Percentiles rank a stretch among this genome's conserved stretches.
phyloP scores from a whole-genome alignment of 352 stramenopile species.

The Pythium angustatum region DNA sequence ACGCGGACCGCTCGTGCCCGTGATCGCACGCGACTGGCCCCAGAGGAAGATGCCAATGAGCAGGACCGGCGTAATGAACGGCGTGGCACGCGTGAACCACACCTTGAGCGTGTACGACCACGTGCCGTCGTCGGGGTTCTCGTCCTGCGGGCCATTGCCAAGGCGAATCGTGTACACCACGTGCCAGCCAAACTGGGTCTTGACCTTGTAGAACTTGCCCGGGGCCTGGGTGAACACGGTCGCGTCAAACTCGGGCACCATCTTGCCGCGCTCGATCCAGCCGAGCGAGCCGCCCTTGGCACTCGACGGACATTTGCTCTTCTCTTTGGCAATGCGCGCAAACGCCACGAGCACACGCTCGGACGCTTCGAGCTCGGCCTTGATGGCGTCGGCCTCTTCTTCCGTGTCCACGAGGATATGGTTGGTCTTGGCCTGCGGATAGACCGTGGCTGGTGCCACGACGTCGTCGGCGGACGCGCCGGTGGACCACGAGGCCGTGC shows the following conservation, averaged over 20 bases:
- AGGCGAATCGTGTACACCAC: conserved; percentile 37
- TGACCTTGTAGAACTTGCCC: conserved; percentile 40
- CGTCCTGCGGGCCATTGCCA: conserved; percentile 27
- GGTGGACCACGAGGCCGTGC: conserved; percentile 14
- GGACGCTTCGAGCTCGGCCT: conserved; percentile 24
- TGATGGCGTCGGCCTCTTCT: conserved; percentile 31
- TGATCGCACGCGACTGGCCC: conserved; percentile 23
- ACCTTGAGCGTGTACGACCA: conserved; percentile 29
- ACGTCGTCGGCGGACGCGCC: conserved; percentile 11
- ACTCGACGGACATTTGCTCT: conserved; percentile 41
- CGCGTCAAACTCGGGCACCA: conserved; percentile 40
- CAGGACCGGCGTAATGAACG: conserved; percentile 30
- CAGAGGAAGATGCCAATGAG: conserved; percentile 33
- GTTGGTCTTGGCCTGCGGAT: conserved; percentile 32
- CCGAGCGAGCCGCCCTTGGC: conserved; percentile 34
- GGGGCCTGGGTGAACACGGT: conserved; percentile 34
- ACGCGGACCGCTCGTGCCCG: conserved; percentile 26
- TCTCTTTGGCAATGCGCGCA: conserved; percentile 28
- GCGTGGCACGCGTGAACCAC: conserved; percentile 21
- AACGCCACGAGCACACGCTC: conserved; percentile 29
- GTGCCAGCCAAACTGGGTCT: conserved; percentile 46
- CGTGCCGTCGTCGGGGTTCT: conserved; percentile 26
- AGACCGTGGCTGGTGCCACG: background rate
- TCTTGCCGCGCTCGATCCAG: conserved; percentile 35
- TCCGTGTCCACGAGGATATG: conserved; percentile 42